Evolutionary conservation across 2,329 filamentous ascomycete species (phyloP).

Genomic region (Aspergillus bombycis): DNA sequence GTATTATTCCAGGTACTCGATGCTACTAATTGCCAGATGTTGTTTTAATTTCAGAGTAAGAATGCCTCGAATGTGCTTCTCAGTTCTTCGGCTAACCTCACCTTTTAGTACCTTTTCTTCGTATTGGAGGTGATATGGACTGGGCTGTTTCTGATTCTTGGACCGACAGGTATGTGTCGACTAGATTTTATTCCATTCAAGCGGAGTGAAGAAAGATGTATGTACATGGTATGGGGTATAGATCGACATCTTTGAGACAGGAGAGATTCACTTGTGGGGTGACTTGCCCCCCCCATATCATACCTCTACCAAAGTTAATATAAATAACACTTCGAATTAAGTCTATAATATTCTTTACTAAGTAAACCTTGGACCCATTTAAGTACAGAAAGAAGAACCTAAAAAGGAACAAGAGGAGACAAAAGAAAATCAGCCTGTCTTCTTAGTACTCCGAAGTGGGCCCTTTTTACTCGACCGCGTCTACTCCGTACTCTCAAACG

Average conservation of each 20-base stretch:
- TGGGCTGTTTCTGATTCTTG: no score
- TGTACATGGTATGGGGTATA: background rate
- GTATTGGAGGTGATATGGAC: no score
- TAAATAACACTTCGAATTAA: background rate
- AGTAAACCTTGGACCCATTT: background rate
- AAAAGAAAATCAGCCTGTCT: background rate
- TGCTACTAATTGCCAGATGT: no score
- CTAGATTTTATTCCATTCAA: background rate
- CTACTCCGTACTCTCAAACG: background rate
- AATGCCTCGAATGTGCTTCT: no score
- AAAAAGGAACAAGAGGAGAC: background rate
- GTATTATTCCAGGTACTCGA: no score
- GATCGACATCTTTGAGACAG: background rate
- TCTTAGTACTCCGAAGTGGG: background rate
- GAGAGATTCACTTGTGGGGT: background rate
- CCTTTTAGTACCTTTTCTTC: no score
- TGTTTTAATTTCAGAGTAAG: no score
- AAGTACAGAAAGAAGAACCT: background rate
- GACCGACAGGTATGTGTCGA: no score
- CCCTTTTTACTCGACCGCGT: background rate
- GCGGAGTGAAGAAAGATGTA: background rate
- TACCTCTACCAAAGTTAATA: background rate
- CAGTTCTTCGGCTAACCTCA: no score
- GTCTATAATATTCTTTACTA: background rate
- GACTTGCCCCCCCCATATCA: background rate